Conservation (phyloP, 345 rosid genomes). For the Raphanus raphanistrum region DNA sequence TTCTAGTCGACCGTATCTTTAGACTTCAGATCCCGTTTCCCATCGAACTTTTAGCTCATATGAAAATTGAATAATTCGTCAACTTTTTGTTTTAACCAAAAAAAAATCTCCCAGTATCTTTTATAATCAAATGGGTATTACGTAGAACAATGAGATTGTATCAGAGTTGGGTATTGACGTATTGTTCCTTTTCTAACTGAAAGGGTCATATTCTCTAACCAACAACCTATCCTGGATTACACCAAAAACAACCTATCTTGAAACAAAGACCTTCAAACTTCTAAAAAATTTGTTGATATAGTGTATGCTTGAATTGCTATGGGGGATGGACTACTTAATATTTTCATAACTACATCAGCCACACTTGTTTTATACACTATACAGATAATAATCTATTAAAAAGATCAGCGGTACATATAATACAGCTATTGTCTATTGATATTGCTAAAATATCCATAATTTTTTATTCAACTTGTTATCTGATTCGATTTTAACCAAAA, state of each 20-base stretch:
- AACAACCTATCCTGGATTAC: not conserved
- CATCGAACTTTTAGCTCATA: conserved; percentile 19
- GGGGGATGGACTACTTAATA: not conserved
- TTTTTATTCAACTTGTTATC: no score
- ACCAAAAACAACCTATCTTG: not conserved
- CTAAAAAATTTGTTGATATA: not conserved
- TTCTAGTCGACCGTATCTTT: conserved; percentile 16
- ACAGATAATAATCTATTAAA: not conserved
- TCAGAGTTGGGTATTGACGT: conserved; percentile 14
- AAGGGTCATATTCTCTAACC: conserved; percentile 17
- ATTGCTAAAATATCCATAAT: no score
- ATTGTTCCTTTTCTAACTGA: conserved; percentile 12
- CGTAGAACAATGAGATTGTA: conserved; percentile 19
- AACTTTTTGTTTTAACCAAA: not conserved
- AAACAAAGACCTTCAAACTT: conserved; percentile 1
- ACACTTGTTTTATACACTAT: conserved; percentile 1
- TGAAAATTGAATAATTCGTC: not conserved
- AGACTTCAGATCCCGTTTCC: conserved; percentile 19
- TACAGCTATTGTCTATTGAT: not conserved
- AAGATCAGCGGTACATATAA: not conserved
- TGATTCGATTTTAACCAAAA: no score
- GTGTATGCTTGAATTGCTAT: not conserved
- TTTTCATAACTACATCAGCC: not conserved
- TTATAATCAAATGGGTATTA: not conserved
- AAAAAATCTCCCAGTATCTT: not conserved